phyloP scores from a whole-genome alignment of 805 yeast genomes.

The Schwanniomyces yamadae region DNA sequence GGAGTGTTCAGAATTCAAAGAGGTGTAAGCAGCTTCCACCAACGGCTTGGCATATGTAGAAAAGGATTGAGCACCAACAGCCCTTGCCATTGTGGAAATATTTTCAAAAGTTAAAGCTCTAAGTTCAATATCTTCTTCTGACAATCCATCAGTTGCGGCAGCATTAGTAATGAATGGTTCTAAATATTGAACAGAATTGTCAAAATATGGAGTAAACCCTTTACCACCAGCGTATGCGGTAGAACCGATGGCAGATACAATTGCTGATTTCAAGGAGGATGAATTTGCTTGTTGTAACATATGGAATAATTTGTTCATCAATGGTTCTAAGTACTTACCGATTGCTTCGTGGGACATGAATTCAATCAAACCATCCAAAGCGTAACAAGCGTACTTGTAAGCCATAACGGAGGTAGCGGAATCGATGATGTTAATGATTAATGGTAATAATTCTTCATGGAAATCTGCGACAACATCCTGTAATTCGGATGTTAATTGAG shows the following conservation, averaged over 20 bases:
- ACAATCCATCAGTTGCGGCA: conserved; percentile 68
- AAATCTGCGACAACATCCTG: conserved; percentile 82
- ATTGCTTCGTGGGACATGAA: conserved; percentile 87
- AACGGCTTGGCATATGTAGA: conserved; percentile 83
- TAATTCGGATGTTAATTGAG: conserved; percentile 76
- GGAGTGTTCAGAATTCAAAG: conserved; percentile 73
- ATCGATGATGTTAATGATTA: conserved; percentile 84
- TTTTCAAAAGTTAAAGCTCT: conserved; percentile 92
- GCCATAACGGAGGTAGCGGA: conserved; percentile 78
- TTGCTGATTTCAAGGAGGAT: conserved; percentile 72
- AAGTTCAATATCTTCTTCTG: conserved; percentile 87
- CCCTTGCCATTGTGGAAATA: conserved; percentile 91
- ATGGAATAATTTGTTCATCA: conserved; percentile 84
- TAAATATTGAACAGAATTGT: conserved; percentile 72
- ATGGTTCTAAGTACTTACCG: conserved; percentile 75
- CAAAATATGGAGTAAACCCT: conserved; percentile 81
- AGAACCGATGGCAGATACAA: conserved; percentile 95
- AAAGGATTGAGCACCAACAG: conserved; percentile 91
- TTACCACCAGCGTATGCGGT: conserved; percentile 95
- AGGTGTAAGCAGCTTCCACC: conserved; percentile 80
- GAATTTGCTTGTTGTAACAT: conserved; percentile 77
- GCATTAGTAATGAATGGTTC: conserved; percentile 77
- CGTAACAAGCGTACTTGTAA: conserved; percentile 86
- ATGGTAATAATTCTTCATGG: conserved; percentile 80
- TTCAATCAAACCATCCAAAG: conserved; percentile 89